Percentiles rank a stretch among this genome's conserved stretches.
These are phyloP conservation scores for Bisporella sp. DNA, from an alignment of 2,329 filamentous ascomycete species.

Conservation along the genomic window DNA sequence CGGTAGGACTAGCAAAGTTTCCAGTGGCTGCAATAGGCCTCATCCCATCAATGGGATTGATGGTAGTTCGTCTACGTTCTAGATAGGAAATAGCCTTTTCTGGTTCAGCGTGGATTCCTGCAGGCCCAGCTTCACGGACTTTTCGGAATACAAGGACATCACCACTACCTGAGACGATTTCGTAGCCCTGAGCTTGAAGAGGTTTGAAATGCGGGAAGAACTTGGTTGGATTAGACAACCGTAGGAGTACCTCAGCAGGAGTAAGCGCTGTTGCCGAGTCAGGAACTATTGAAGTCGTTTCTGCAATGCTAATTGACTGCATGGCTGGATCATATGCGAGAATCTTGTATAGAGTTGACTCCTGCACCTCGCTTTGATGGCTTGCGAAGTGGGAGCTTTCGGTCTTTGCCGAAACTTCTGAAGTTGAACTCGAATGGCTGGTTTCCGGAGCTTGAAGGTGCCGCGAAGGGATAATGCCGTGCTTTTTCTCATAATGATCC, in stretches of 20 bases:
- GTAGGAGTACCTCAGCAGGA: slow-evolving; percentile 52
- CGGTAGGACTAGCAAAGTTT: slow-evolving; percentile 57
- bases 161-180: slow-evolving; percentile 56
- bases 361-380: slow-evolving; percentile 1
- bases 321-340: slow-evolving; percentile 57
- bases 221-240: slow-evolving; percentile 54
- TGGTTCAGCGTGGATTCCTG: slow-evolving; percentile 4
- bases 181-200: slow-evolving; percentile 55
- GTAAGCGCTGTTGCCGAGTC: slow-evolving; percentile 43
- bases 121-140: slow-evolving; percentile 31
- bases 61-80: slow-evolving; percentile 11
- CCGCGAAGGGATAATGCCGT: slow-evolving; percentile 28
- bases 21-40: slow-evolving; percentile 38
- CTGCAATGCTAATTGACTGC: slow-evolving; percentile 49
- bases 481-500: too few relatives aligned
- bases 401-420: too few relatives aligned
- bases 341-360: slow-evolving; percentile 49
- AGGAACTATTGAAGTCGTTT: slow-evolving; percentile 49
- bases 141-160: slow-evolving; percentile 63
- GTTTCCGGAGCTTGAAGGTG: slow-evolving; percentile 20
- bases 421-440: too few relatives aligned
- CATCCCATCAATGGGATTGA: slow-evolving; percentile 49
- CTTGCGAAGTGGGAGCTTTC: too few relatives aligned
- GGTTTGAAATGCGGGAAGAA: slow-evolving; percentile 58
- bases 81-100: slow-evolving; percentile 32